Evolutionary conservation across 225 moss, liverwort and hornwort genomes (phyloP).

Genomic region (Polytrichum formosum): DNA sequence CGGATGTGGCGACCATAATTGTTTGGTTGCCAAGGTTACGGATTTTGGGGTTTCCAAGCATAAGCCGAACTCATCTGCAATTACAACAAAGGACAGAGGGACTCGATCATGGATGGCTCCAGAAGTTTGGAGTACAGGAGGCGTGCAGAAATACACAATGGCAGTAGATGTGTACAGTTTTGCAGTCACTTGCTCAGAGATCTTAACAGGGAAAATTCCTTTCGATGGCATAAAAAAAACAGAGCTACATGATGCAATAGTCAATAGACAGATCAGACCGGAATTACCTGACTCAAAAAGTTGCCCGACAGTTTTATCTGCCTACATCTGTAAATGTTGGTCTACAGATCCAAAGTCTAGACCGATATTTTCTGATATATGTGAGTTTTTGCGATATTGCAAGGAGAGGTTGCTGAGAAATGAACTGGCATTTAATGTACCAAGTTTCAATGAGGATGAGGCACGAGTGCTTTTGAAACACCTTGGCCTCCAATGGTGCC

Average conservation of each 20-base stretch:
- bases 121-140: background rate
- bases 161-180: background rate
- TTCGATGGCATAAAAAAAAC: background rate
- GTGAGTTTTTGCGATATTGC: background rate
- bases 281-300: background rate
- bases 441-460: background rate
- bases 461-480: background rate
- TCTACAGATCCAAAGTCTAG: background rate
- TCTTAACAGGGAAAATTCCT: background rate
- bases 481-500: background rate
- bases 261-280: background rate
- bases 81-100: background rate
- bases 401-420: background rate
- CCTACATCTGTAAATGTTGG: background rate
- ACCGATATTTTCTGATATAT: background rate
- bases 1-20: background rate
- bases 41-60: background rate
- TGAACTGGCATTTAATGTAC: background rate
- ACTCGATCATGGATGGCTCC: background rate
- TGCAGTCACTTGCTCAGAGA: background rate
- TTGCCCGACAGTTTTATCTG: background rate
- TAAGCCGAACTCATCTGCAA: background rate
- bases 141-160: background rate
- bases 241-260: background rate
- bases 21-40: background rate